Evolutionary conservation across 2,329 filamentous ascomycete genomes (phyloP), one percentile per base, ranked within the genome.

Genomic region (Didymellaceae sp.): DNA sequence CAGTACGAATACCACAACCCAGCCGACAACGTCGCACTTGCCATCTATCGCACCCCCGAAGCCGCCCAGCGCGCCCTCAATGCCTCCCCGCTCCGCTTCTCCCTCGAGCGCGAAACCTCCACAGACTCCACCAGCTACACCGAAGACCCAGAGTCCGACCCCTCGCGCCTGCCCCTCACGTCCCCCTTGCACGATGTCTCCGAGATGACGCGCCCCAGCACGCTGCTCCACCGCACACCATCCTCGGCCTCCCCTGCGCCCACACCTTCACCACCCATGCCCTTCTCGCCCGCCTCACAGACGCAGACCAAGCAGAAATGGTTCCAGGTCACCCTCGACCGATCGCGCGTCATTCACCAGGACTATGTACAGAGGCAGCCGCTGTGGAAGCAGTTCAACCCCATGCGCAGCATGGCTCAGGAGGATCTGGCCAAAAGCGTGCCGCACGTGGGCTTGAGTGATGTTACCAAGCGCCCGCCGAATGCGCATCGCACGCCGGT

Each of bases 81-180:
- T 45, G 75, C 71, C 25, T 77, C 73, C 28, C 78, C 78, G 6
- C 67, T 81, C 40, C 72, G 74, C 24, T 80, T 81, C 58, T 67
- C 74, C 7, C 73, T 81, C 52, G 71, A 75, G 61, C 70, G 55
- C 47, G 44, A 43, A 24, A 26, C 32, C 5, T 10, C 58, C 32
- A 8, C 17, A 28, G 52, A 55, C 20, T 9, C 28, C 38, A 34
- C 44, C 16, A 11, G 34, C 28, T 32, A 21, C 16, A 24, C 18
- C 30, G 18, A 24, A 30, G 56, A 59, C 33, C 53, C 57, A 8
- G 57, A 58, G 33, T 40, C 57, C 20, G 45, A 59, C 11, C 51
- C 56, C 24, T 30, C 52, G 13, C 4, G 6, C 3, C 21, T 42
- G 10, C 50, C 49, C 3, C 33, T 49, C 17, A 33, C 42, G 3